phyloP scores from a whole-genome alignment of 768 basidiomycete species.

The Pisolithus marmoratus region DNA sequence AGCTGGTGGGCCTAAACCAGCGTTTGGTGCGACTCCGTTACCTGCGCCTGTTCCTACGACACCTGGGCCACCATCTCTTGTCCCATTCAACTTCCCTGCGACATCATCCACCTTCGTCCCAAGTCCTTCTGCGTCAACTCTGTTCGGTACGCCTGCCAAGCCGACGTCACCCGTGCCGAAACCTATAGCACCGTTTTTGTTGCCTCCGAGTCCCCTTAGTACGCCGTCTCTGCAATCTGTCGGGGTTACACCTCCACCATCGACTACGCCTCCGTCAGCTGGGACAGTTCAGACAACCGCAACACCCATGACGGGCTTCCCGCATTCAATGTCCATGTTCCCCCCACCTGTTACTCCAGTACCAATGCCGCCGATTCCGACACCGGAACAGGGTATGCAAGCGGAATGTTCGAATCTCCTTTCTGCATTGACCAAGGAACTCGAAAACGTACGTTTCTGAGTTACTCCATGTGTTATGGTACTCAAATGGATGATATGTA shows the following conservation, averaged over 20 bases:
- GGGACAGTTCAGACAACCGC: slow-evolving; percentile 1
- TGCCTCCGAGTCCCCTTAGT: slow-evolving; percentile 10
- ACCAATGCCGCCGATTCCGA: slow-evolving; percentile 11
- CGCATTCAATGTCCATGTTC: slow-evolving; percentile 1
- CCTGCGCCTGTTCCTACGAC: slow-evolving; percentile 2
- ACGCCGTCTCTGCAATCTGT: neutral
- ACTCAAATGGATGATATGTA: slow-evolving; percentile 19
- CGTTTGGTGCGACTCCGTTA: slow-evolving; percentile 5
- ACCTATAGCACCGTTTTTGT: slow-evolving; percentile 2
- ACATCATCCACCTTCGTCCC: slow-evolving; percentile 7
- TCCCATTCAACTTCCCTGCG: slow-evolving; percentile 8
- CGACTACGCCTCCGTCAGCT: neutral
- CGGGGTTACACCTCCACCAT: too few species aligned
- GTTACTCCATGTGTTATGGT: neutral
- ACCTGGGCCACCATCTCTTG: slow-evolving; percentile 4
- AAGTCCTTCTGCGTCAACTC: slow-evolving; percentile 1
- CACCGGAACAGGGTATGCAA: slow-evolving; percentile 59
- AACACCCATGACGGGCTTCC: neutral
- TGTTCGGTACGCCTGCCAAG: slow-evolving; percentile 8
- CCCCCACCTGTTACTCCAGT: slow-evolving; percentile 2
- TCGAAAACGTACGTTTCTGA: slow-evolving; percentile 48
- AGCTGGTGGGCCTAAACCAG: slow-evolving; percentile 14
- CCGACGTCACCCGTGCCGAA: neutral
- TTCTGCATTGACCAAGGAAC: slow-evolving; percentile 40
- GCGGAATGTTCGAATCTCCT: slow-evolving; percentile 54